Evolutionary conservation across 2,329 filamentous ascomycete species (phyloP).

Genomic region (Hymenoscyphus scutula): DNA sequence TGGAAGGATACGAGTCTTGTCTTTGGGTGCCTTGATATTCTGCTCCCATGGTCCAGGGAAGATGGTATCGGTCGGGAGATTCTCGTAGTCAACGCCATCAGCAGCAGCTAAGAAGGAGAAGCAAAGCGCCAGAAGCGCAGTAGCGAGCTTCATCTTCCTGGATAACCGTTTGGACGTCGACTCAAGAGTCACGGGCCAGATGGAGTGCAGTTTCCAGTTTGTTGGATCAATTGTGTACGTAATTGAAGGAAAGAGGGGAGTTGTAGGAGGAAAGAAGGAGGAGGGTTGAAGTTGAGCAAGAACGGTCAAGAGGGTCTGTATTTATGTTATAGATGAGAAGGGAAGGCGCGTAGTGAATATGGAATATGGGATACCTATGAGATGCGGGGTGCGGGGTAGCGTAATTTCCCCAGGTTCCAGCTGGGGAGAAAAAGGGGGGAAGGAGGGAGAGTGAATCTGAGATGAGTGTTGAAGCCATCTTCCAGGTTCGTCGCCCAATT

Average conservation of each 20-base stretch:
- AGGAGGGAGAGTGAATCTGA: background rate
- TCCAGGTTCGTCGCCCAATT: too few species aligned
- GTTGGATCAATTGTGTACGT: too few species aligned
- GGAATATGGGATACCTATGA: too few species aligned
- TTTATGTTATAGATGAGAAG: too few species aligned
- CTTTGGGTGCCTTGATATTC: slow-evolving; percentile 39
- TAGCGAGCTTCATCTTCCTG: background rate
- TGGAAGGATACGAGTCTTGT: slow-evolving; percentile 39
- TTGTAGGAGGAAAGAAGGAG: background rate
- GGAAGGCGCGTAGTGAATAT: too few species aligned
- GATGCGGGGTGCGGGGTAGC: too few species aligned
- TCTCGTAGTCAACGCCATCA: slow-evolving; percentile 24
- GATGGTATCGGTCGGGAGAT: slow-evolving; percentile 35
- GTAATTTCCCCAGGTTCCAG: background rate
- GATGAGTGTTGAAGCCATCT: background rate
- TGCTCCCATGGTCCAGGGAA: slow-evolving; percentile 43
- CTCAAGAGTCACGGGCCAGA: background rate
- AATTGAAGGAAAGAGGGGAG: background rate
- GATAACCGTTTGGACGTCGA: too few species aligned
- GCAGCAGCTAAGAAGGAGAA: slow-evolving; percentile 11
- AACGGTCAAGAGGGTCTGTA: background rate
- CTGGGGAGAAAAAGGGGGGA: too few species aligned
- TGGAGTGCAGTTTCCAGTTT: background rate
- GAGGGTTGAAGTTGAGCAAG: background rate
- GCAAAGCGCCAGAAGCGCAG: background rate